These are phyloP conservation scores for Penicillium corylophilum DNA, from an alignment of 2,329 filamentous ascomycete species.

Conservation along the genomic window DNA sequence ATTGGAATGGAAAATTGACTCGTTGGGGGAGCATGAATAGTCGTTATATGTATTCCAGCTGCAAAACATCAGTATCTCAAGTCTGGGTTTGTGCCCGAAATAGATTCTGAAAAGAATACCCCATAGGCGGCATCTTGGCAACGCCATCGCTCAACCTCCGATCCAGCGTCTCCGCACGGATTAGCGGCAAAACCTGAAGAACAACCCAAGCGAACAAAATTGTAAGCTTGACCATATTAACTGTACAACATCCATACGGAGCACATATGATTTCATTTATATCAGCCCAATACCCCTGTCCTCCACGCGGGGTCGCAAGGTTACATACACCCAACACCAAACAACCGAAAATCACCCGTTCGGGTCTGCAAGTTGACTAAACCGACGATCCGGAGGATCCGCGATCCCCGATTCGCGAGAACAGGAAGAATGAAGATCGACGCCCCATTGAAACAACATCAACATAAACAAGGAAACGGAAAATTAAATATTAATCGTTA, in stretches of 20 bases:
- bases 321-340: neutral
- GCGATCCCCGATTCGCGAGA: neutral
- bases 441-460: too few species aligned
- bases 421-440: neutral
- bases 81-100: too few species aligned
- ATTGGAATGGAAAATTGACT: conserved; percentile 52
- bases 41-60: conserved; percentile 61
- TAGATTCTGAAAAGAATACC: conserved; percentile 21
- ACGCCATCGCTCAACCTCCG: conserved; percentile 22
- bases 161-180: neutral
- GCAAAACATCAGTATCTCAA: neutral
- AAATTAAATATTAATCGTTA: neutral
- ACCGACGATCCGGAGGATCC: conserved; percentile 4
- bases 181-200: neutral
- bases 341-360: conserved; percentile 4
- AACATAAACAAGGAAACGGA: neutral
- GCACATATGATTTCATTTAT: neutral
- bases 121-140: conserved; percentile 32
- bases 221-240: too few species aligned
- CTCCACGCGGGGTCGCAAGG: neutral
- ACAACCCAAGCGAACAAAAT: neutral
- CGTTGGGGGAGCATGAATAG: conserved; percentile 52
- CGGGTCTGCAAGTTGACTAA: neutral
- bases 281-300: neutral
- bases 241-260: neutral